phyloP scores from a whole-genome alignment of 805 yeast species.

The Wickerhamomyces bisporus region DNA sequence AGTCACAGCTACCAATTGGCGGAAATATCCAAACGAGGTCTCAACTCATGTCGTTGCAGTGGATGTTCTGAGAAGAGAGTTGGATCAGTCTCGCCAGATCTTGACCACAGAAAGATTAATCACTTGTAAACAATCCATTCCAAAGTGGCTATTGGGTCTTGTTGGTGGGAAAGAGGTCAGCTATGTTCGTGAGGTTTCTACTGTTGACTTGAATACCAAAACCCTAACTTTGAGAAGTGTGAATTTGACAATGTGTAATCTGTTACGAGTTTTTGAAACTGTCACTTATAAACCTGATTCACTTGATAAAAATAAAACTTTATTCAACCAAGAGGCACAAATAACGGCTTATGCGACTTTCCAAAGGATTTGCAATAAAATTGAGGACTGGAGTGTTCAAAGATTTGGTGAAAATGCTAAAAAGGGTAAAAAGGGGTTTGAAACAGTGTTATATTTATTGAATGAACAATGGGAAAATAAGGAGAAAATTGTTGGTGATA shows the following conservation, averaged over 20 bases:
- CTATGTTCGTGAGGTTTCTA: conserved; percentile 84
- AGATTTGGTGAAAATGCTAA: conserved; percentile 84
- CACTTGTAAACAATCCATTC: conserved; percentile 83
- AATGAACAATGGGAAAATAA: conserved; percentile 31
- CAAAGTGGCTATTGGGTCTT: conserved; percentile 67
- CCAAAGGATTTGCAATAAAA: conserved; percentile 63
- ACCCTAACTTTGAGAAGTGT: conserved; percentile 78
- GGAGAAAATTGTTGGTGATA: conserved; percentile 25
- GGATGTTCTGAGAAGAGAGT: conserved; percentile 74
- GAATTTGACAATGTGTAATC: conserved; percentile 73
- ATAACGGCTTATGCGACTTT: conserved; percentile 81
- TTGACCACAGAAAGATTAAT: conserved; percentile 82
- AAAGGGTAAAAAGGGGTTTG: conserved; percentile 81
- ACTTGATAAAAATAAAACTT: conserved; percentile 47
- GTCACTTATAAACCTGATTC: conserved; percentile 77
- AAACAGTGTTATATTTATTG: conserved; percentile 58
- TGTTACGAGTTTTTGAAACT: conserved; percentile 78
- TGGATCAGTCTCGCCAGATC: conserved; percentile 46
- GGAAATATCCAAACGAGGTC: conserved; percentile 90
- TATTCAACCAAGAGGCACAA: conserved; percentile 78
- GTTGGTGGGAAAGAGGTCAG: conserved; percentile 72
- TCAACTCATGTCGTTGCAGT: conserved; percentile 93
- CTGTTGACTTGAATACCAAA: conserved; percentile 62
- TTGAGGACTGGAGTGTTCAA: conserved; percentile 90
- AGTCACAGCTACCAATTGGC: conserved; percentile 95